Base-by-base conservation (phyloP, 805 yeast species). In the Jamesozyma piceae region DNA sequence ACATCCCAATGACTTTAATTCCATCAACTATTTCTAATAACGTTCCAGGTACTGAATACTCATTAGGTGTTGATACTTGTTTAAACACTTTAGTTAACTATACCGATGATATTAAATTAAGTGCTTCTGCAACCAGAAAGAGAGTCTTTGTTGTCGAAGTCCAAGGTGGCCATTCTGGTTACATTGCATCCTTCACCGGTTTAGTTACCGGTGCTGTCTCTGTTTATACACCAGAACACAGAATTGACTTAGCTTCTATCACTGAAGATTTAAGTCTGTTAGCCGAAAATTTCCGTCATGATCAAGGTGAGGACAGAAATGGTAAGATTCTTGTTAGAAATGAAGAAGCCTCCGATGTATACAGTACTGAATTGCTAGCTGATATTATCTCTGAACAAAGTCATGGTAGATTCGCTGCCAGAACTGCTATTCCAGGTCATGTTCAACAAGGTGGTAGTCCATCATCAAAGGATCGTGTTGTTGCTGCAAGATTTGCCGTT, bases 11-110 rank as follows among this genome's bases (percentile, higher is more conserved):
- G 85, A 83, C 85, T 34, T 77, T 86, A 53, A 73, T 92, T 51
- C 98, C 98, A 10, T 90, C 97, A 2, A 92, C 98, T 2, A 86
- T 92, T 50, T 88, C 97, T 15, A 92, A 92, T 68, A 92, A 92
- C 55, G 97, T 92, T 39, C 98, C 99, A n/a, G 99, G 98, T 46
- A 82, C 97, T 2, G 97, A 92, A 65, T 88, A 88, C 65, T 88
- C 97, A 0, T 67, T 92, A 45, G 99, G 99, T 45, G 74, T 88
- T 11, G 98, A 92, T 63, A 92, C 99, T 10, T 94, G 98, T 71
- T 70, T 92, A 71, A 92, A 92, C 66, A 71, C 92, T 9, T 72
- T 92, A 55, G 87, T 88, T 49, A 79, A 82, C 44, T 92, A 92
- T 71, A 90, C 97, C 68, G 99, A 92, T 64, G 87, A 85, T 21